Evolutionary conservation across 345 rosid species (phyloP).

Genomic region (Acer saccharum): DNA sequence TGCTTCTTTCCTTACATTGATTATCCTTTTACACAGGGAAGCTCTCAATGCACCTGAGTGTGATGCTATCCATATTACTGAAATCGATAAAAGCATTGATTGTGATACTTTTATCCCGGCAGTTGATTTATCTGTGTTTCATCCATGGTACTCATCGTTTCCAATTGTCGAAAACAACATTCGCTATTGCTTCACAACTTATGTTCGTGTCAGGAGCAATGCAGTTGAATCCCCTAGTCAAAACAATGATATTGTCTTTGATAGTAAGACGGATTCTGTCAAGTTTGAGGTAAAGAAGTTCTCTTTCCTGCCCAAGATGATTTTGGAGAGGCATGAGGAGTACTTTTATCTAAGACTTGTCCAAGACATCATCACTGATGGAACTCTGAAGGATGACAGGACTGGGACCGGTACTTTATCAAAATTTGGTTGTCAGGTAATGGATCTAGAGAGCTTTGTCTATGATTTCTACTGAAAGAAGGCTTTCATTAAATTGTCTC

Average conservation of each 20-base stretch:
- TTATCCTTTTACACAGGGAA: slow-evolving; percentile 55
- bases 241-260: slow-evolving; percentile 32
- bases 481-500: slow-evolving; percentile 1
- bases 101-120: slow-evolving; percentile 92
- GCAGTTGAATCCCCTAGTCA: slow-evolving; percentile 34
- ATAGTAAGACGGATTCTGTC: slow-evolving; percentile 30
- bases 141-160: slow-evolving; percentile 86
- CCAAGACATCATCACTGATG: slow-evolving; percentile 62
- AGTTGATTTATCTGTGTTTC: slow-evolving; percentile 65
- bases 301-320: slow-evolving; percentile 70
- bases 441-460: not conserved
- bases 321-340: slow-evolving; percentile 81
- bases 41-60: slow-evolving; percentile 74
- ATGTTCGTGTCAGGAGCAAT: slow-evolving; percentile 71
- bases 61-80: slow-evolving; percentile 87
- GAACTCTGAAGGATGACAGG: slow-evolving; percentile 66
- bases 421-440: slow-evolving; percentile 88
- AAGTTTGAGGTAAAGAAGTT: slow-evolving; percentile 61
- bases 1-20: slow-evolving; percentile 2
- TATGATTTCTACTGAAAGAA: slow-evolving; percentile 15
- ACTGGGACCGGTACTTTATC: slow-evolving; percentile 90
- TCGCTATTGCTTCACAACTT: slow-evolving; percentile 62
- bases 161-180: slow-evolving; percentile 68
- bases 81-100: slow-evolving; percentile 68
- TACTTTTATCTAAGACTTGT: slow-evolving; percentile 66